Percentiles rank a stretch among this genome's conserved stretches.
Conservation (phyloP, 192 early-diverging fungal genomes). For the Pilobolus umbonatus region DNA sequence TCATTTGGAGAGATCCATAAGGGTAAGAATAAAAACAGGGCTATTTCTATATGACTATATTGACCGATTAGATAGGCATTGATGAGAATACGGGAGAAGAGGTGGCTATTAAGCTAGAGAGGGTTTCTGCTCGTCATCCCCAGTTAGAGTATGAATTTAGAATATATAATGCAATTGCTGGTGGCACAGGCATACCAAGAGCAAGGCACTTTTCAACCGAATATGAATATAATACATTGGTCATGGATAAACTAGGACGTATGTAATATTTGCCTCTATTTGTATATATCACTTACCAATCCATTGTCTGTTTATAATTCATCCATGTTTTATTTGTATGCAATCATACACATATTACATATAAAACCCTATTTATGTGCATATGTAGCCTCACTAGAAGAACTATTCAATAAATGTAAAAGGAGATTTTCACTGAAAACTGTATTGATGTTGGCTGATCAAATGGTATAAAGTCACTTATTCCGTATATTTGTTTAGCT, state of each 20-base stretch:
- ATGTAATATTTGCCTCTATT: neutral
- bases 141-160: slow-evolving; percentile 96
- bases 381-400: slow-evolving; percentile 64
- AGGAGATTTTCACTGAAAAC: slow-evolving; percentile 86
- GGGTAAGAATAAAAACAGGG: slow-evolving; percentile 46
- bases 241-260: slow-evolving; percentile 84
- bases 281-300: too few relatives aligned
- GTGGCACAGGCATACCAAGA: slow-evolving; percentile 87
- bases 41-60: neutral
- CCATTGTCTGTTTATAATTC: neutral
- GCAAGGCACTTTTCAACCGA: slow-evolving; percentile 79
- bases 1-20: slow-evolving; percentile 98
- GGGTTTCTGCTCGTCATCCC: slow-evolving; percentile 88
- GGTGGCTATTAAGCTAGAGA: slow-evolving; percentile 96
- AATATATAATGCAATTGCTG: slow-evolving; percentile 92
- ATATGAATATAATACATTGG: slow-evolving; percentile 78
- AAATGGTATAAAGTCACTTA: slow-evolving; percentile 54
- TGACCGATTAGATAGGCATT: slow-evolving; percentile 45
- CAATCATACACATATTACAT: neutral
- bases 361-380: neutral
- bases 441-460: slow-evolving; percentile 80
- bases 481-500: neutral
- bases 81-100: slow-evolving; percentile 90
- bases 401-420: slow-evolving; percentile 88
- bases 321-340: neutral